phyloP scores from a whole-genome alignment of 805 yeast genomes.

The Pachysolen tannophilus region DNA sequence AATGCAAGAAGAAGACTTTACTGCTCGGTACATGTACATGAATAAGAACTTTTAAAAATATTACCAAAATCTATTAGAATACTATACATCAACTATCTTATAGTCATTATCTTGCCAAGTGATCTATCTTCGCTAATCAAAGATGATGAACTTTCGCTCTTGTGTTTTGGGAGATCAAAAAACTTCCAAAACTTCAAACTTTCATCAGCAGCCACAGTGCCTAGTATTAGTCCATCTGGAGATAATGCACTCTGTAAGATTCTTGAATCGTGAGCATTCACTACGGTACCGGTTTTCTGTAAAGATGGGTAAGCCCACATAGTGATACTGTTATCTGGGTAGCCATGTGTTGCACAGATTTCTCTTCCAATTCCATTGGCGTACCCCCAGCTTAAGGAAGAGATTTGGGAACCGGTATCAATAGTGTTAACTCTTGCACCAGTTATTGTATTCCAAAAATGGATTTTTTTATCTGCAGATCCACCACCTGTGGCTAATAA shows the following conservation, averaged over 20 bases:
- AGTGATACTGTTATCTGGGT: constrained; percentile 77
- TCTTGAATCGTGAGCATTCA: constrained; percentile 83
- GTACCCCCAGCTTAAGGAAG: constrained; percentile 90
- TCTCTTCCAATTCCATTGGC: constrained; percentile 68
- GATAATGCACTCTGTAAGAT: constrained; percentile 77
- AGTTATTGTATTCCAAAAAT: constrained; percentile 92
- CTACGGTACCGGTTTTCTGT: constrained; percentile 81
- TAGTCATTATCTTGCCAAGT: too few species aligned
- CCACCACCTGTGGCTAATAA: constrained; percentile 97
- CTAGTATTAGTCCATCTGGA: constrained; percentile 85
- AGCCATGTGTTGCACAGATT: constrained; percentile 90
- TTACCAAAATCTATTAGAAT: too few species aligned
- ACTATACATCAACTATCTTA: too few species aligned
- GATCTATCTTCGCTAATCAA: too few species aligned
- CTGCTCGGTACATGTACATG: too few species aligned
- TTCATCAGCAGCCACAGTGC: constrained; percentile 95
- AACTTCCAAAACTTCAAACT: constrained; percentile 91
- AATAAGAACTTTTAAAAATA: too few species aligned
- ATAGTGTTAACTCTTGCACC: constrained; percentile 82
- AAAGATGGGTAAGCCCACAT: constrained; percentile 81
- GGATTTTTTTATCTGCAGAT: constrained; percentile 77
- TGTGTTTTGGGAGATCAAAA: constrained; percentile 54
- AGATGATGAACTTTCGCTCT: too few species aligned
- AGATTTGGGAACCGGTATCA: constrained; percentile 89
- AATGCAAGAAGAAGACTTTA: too few species aligned